Percentiles rank a stretch among this genome's conserved stretches.
Conservation (phyloP, 768 basidiomycete genomes). For the Suillus hirtellus region DNA sequence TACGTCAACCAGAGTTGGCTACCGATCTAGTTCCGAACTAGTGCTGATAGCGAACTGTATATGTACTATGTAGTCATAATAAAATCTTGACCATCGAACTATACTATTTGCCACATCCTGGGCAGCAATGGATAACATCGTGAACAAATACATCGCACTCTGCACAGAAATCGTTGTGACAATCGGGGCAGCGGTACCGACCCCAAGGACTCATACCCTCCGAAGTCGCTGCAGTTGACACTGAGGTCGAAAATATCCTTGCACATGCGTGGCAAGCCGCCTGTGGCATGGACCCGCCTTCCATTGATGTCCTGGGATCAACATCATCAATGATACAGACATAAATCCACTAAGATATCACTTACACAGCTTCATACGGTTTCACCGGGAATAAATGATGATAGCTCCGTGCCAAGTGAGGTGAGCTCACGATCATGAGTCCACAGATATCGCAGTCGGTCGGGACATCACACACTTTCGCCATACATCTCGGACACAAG, state of each 20-base stretch:
- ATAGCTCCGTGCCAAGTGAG: slow-evolving; percentile 94
- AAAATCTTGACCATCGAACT: neutral
- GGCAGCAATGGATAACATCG: slow-evolving; percentile 93
- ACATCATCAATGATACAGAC: slow-evolving; percentile 6
- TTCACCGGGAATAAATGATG: slow-evolving; percentile 96
- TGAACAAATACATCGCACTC: slow-evolving; percentile 98
- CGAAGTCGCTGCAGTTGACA: slow-evolving; percentile 36
- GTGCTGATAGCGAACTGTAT: too few species aligned
- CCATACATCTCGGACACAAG: slow-evolving; percentile 89
- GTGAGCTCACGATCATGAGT: slow-evolving; percentile 96
- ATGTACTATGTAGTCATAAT: neutral
- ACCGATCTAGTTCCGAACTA: neutral
- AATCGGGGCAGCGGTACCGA: slow-evolving; percentile 88
- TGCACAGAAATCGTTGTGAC: slow-evolving; percentile 83
- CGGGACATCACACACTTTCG: slow-evolving; percentile 96
- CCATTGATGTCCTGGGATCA: slow-evolving; percentile 39
- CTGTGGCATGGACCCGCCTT: slow-evolving; percentile 37
- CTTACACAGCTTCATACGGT: slow-evolving; percentile 79
- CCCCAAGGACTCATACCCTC: slow-evolving; percentile 84
- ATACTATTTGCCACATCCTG: slow-evolving; percentile 70
- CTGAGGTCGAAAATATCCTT: slow-evolving; percentile 57
- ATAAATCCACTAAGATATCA: slow-evolving; percentile 19
- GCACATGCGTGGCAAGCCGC: slow-evolving; percentile 78
- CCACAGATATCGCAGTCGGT: slow-evolving; percentile 98
- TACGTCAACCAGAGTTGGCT: slow-evolving; percentile 1